Base-by-base conservation (phyloP, 2,329 filamentous ascomycete genomes). In the Colletotrichum theobromicola region DNA sequence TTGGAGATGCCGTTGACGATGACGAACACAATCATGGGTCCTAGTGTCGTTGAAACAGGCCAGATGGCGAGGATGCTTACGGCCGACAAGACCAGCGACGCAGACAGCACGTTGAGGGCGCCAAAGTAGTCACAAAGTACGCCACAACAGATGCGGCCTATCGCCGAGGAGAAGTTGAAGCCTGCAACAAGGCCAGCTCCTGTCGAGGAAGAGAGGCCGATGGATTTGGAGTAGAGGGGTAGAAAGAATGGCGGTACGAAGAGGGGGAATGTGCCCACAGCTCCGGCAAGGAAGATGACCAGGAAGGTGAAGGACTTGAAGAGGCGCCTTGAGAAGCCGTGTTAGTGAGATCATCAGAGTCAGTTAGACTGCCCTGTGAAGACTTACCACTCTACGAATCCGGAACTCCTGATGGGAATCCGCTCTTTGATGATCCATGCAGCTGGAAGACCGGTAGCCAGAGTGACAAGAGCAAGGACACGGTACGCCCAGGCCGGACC, bases 211-310 rank as follows among this genome's bases (percentile, higher is more conserved):
- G 86, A 85, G 9, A 93, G 82, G 0, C 89, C 88, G n/a, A 93
- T 83, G 0, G 90, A 89, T 5, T 85, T 82, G 32, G 85, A 86
- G 77, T 91, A 91, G 1, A 92, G 82, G 0, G 90, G 90, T 1
- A 92, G 81, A 78, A 92, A 92, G 82, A 91, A 93, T 0, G 90
- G 89, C 0, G 90, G 90, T 0, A 92, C 90, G 71, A 91, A 87
- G 18, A 92, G 85, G 1, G 90, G 88, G 75, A 93, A 93, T 2
- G 89, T 91, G 2, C 85, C 90, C 12, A 92, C 84, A 1, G 86
- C 88, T 1, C 89, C 88, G 6, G 87, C 87, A 5, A 89, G 77
- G 78, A 92, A 92, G 30, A 93, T 80, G 4, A 88, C 80, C 7
- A 84, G 76, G 79, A 92, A 92, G 12, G 84, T 85, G 26, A 85